A percentile compares a stretch with the other conserved stretches of the same genome.
phyloP scores from a whole-genome alignment of 176 grass and related monocot genomes.

The Aegilops tauschii region DNA sequence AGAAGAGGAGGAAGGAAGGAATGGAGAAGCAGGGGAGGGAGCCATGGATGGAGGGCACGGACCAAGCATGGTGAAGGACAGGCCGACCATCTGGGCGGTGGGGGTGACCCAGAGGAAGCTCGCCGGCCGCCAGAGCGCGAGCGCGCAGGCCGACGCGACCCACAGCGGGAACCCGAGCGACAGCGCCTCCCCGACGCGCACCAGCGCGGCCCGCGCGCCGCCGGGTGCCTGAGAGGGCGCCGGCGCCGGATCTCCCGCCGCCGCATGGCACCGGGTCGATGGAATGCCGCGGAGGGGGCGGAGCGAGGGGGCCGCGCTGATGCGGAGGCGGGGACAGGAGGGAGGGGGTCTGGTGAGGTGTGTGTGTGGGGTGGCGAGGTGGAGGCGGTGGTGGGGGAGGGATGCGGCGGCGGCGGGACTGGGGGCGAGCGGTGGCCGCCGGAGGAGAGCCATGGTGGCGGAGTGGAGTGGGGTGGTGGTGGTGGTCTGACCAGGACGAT shows the following conservation, averaged over 20 bases:
- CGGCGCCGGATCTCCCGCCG: slow-evolving; percentile 2
- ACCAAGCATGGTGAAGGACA: slow-evolving; percentile 92
- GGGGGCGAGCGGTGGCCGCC: not conserved
- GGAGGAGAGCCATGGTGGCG: slow-evolving; percentile 40
- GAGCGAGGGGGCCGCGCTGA: not conserved
- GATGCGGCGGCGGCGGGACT: not conserved
- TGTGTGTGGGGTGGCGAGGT: not conserved
- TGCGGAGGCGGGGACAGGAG: not conserved
- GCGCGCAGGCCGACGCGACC: slow-evolving; percentile 57
- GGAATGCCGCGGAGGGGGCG: slow-evolving; percentile 7
- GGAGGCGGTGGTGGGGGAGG: not conserved
- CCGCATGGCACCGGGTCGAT: not conserved
- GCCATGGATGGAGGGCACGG: not conserved
- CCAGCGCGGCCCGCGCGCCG: slow-evolving; percentile 9
- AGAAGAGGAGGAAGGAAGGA: not conserved
- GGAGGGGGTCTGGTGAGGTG: not conserved
- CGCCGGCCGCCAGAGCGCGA: slow-evolving; percentile 63
- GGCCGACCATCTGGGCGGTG: slow-evolving; percentile 51
- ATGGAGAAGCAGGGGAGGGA: not conserved
- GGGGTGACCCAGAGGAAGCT: slow-evolving; percentile 70
- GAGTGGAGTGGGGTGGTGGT: not conserved
- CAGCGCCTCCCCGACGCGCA: slow-evolving; percentile 55
- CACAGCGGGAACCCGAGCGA: slow-evolving; percentile 85
- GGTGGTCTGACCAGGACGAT: not conserved
- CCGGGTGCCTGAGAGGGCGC: not conserved